Percentiles rank a stretch among this genome's conserved stretches.
These are phyloP conservation scores for Pseudopediastrum boryanum DNA, from an alignment of 139 green algal species.

Conservation along the genomic window DNA sequence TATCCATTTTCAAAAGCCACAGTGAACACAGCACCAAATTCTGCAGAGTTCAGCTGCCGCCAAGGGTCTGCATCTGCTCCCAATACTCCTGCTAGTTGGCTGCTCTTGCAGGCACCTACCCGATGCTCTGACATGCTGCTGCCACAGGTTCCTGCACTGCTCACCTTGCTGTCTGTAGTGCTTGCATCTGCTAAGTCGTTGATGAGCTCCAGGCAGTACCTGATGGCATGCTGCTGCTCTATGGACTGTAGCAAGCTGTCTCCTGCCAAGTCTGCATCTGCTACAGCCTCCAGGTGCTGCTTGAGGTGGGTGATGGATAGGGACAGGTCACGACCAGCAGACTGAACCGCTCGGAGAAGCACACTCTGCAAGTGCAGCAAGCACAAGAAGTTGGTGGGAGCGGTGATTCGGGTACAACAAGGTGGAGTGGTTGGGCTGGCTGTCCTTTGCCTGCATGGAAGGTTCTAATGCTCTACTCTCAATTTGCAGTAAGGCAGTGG, in stretches of 20 bases:
- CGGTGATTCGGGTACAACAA: too few relatives aligned
- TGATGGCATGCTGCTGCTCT: background rate
- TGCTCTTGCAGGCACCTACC: background rate
- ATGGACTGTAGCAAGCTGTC: constrained; percentile 11
- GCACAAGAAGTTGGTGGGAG: too few relatives aligned
- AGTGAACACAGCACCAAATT: background rate
- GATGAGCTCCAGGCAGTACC: constrained; percentile 26
- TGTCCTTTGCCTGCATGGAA: too few relatives aligned
- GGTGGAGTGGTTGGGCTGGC: too few relatives aligned
- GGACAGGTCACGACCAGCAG: too few relatives aligned
- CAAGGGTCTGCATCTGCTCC: too few relatives aligned
- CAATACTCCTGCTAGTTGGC: too few relatives aligned
- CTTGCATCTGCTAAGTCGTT: background rate
- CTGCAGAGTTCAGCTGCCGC: too few relatives aligned
- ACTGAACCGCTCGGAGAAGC: too few relatives aligned
- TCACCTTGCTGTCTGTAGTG: constrained; percentile 12
- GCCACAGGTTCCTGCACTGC: background rate
- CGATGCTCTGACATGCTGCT: background rate
- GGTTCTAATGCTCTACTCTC: too few relatives aligned
- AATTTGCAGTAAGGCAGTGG: too few relatives aligned
- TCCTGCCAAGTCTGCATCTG: constrained; percentile 28
- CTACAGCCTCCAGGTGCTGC: constrained; percentile 9
- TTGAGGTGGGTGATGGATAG: constrained; percentile 32
- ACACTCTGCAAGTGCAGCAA: too few relatives aligned
- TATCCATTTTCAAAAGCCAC: background rate